phyloP scores from a whole-genome alignment of 2,329 filamentous ascomycete genomes.

The Trichoderma sp. region DNA sequence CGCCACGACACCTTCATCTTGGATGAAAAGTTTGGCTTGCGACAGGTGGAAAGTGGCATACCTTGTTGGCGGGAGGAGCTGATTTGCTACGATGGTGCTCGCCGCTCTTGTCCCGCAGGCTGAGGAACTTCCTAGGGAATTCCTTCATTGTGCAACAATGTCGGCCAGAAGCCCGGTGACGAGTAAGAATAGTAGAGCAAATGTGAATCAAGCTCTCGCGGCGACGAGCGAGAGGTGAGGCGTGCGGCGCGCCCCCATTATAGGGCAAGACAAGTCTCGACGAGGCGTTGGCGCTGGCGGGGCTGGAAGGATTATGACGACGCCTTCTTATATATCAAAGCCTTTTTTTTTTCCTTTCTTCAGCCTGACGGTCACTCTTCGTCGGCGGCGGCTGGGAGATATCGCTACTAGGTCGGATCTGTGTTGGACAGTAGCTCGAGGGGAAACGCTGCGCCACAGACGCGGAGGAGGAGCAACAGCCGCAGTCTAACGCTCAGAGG shows the following conservation, averaged over 20 bases:
- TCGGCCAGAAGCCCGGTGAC: slow-evolving; percentile 1
- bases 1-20: background rate
- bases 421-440: background rate
- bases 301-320: background rate
- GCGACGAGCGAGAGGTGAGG: slow-evolving; percentile 33
- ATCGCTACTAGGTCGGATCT: background rate
- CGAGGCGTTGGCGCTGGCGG: slow-evolving; percentile 13
- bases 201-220: slow-evolving; percentile 28
- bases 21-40: background rate
- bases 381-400: background rate
- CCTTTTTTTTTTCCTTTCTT: background rate
- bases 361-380: background rate
- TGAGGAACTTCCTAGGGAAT: slow-evolving; percentile 64
- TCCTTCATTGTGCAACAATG: slow-evolving; percentile 47
- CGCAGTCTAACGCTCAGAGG: background rate
- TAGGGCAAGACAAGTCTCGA: slow-evolving; percentile 19
- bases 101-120: slow-evolving; percentile 63
- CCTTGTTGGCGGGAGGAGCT: slow-evolving; percentile 45
- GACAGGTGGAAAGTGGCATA: background rate
- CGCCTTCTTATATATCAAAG: background rate
- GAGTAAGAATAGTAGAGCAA: background rate
- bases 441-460: slow-evolving; percentile 4
- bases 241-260: slow-evolving; percentile 19
- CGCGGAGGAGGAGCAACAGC: background rate
- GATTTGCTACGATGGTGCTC: slow-evolving; percentile 54